Evolutionary conservation across 768 basidiomycete genomes (phyloP), one percentile per base, ranked within the genome.

Genomic region (Lactarius evosmus): DNA sequence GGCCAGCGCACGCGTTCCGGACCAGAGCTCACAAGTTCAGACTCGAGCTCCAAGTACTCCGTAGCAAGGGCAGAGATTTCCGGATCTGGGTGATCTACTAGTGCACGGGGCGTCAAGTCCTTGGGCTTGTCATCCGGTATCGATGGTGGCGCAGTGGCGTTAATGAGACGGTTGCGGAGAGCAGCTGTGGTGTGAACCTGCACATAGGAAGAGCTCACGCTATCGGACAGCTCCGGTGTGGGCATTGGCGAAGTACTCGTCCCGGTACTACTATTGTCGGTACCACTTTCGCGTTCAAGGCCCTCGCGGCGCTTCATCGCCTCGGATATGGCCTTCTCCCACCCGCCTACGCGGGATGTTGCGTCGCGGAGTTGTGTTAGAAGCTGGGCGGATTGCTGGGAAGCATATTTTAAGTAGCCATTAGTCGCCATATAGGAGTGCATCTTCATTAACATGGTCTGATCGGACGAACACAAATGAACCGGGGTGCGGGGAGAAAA

Each of bases 381-480:
- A 16, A 81, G 69, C 17, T 68, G 67, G 46, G 82, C 72, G 0
- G 83, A 79, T 58, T 85, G 81, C 36, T 79, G 74, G 19, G 78
- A 72, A 14, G 82, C 76, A 8, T 75, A 73, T 63, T 89, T 83
- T 25, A 97, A 84, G 69, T 91, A 86, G 6, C 96, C 93, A 71
- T 98, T 98, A 49, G 89, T 83, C 25, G 87, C 82, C 74, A 91
- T 84, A 75, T 98, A 99, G 5, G 94, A 97, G 74, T 99, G 95
- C 81, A 96, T 88, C 76, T 97, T 92, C 93, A 95, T 95, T 69
- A 94, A 83, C 87, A 95, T 87, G 63, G 88, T 84, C 84, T 87
- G 59, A 25, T 38, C 14, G 32, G 25, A 33, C 46, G 46, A 7
- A 19, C 51, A 29, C 4, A 58, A 41, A 16, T 63, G 51, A 50